Percentiles rank a stretch among this genome's conserved stretches.
phyloP scores from a whole-genome alignment of 345 rosid genomes.

The Sisymbrium altissimum region DNA sequence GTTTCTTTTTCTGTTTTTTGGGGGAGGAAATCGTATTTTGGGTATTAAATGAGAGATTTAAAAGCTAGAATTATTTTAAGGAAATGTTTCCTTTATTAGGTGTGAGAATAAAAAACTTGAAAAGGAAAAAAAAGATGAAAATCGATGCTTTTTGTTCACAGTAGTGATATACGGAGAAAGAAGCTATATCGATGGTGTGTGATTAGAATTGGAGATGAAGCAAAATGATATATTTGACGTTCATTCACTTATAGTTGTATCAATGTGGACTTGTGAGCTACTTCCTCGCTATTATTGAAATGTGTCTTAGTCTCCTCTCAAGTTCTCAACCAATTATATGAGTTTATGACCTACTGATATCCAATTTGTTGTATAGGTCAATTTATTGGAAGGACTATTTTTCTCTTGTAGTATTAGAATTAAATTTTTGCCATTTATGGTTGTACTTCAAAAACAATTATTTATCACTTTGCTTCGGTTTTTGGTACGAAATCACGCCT shows the following conservation, averaged over 20 bases:
- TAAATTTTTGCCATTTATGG: not conserved
- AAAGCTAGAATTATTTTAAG: not conserved
- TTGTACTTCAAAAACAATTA: no score
- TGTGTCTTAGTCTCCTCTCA: constrained; percentile 16
- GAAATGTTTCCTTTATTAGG: not conserved
- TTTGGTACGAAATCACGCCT: no score
- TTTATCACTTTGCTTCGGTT: not conserved
- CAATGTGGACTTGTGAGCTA: constrained; percentile 22
- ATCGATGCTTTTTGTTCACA: constrained; percentile 12
- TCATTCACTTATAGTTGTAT: constrained; percentile 4
- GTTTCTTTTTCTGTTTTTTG: not conserved
- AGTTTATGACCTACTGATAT: constrained; percentile 19
- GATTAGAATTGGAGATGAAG: not conserved
- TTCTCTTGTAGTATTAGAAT: not conserved
- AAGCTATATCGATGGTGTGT: not conserved
- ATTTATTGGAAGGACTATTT: constrained; percentile 24
- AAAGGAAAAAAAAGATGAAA: not conserved
- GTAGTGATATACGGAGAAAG: not conserved
- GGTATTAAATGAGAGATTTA: not conserved
- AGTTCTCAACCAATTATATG: constrained; percentile 31
- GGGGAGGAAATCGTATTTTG: not conserved
- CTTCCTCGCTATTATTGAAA: constrained; percentile 6
- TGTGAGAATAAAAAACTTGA: not conserved
- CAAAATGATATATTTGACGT: not conserved
- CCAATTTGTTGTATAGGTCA: constrained; percentile 2